Evolutionary conservation across 768 basidiomycete genomes (phyloP), one percentile per base, ranked within the genome.

Genomic region (Udeniomyces megalosporus): DNA sequence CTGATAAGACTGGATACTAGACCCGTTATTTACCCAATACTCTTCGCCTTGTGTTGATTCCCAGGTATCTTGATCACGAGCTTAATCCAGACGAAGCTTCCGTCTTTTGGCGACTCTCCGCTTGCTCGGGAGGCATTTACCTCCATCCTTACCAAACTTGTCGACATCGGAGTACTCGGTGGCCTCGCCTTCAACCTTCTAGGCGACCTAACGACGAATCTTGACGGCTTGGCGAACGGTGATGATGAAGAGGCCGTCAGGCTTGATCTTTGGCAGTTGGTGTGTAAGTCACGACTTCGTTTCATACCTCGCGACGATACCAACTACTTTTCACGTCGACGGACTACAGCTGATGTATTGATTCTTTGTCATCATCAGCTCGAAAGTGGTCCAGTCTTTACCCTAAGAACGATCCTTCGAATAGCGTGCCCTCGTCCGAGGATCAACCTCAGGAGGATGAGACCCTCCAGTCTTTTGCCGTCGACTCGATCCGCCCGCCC

Each of bases 181-280:
- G 29, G 46, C 15, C 32, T 63, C 20, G 62, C 48, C 17, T 38
- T 63, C 56, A 63, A 63, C 34, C 55, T 63, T 4, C 56, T 63
- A 14, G 62, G 62, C 8, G 62, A 63, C 29, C 51, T 63, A 42
- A 63, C 62, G 14, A 58, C 35, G 29, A 63, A 63, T 28, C 55
- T 63, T 28, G 56, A 58, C 17, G 38, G 48, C 22, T 31, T 63
- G 7, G 56, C 62, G 8, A 34, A 38, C 29, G 62, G 58, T 14
- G 62, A 58, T 24, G 62, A 56, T 17, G 47, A 63, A 15, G 62
- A 63, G 7, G 48, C 47, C 29, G 34, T 51, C 6, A 47, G 62
- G 24, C 55, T 63, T 5, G 49, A 31, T 15, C 35, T 63, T 5
- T 63, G 62, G 62, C 48, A 32, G 29, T 32, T 63, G 32, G 28